Evolutionary conservation across 768 basidiomycete genomes (phyloP).

Genomic region (Boletales sp.): DNA sequence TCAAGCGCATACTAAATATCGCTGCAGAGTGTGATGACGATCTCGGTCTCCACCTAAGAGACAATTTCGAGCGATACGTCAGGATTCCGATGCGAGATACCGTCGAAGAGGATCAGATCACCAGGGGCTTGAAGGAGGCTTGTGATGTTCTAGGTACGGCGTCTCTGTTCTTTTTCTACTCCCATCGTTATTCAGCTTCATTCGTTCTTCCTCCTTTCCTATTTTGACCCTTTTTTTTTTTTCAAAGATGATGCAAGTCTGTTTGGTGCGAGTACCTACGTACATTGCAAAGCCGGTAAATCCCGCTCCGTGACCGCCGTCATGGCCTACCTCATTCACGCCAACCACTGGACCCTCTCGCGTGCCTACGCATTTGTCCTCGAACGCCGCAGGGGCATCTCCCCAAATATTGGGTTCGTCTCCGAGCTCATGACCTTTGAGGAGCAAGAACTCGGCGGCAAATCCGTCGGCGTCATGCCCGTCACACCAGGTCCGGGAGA

Average conservation of each 20-base stretch:
- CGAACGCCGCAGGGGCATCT: slow-evolving; percentile 90
- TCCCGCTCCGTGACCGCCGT: slow-evolving; percentile 95
- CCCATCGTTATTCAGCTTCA: background rate
- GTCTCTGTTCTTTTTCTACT: slow-evolving; percentile 1
- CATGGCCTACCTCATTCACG: slow-evolving; percentile 95
- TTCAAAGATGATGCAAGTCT: slow-evolving; percentile 82
- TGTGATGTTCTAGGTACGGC: slow-evolving; percentile 82
- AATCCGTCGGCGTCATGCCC: slow-evolving; percentile 26
- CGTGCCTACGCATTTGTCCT: slow-evolving; percentile 89
- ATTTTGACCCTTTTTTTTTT: slow-evolving; percentile 3
- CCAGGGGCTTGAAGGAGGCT: slow-evolving; percentile 74
- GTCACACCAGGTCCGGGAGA: slow-evolving; percentile 16
- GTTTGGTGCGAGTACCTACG: slow-evolving; percentile 86
- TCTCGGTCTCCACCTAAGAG: slow-evolving; percentile 61
- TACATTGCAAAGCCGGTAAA: slow-evolving; percentile 96
- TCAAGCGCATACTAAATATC: slow-evolving; percentile 87
- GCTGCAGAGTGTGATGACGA: slow-evolving; percentile 89
- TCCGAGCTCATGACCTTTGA: slow-evolving; percentile 97
- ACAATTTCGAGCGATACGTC: slow-evolving; percentile 78
- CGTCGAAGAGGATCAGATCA: slow-evolving; percentile 90
- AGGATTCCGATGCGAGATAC: slow-evolving; percentile 93
- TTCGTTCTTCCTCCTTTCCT: background rate
- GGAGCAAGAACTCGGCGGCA: slow-evolving; percentile 79
- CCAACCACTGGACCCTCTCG: slow-evolving; percentile 94
- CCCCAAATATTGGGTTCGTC: slow-evolving; percentile 96